Conservation (phyloP, 345 rosid species). For the Geranium rotundifolium region DNA sequence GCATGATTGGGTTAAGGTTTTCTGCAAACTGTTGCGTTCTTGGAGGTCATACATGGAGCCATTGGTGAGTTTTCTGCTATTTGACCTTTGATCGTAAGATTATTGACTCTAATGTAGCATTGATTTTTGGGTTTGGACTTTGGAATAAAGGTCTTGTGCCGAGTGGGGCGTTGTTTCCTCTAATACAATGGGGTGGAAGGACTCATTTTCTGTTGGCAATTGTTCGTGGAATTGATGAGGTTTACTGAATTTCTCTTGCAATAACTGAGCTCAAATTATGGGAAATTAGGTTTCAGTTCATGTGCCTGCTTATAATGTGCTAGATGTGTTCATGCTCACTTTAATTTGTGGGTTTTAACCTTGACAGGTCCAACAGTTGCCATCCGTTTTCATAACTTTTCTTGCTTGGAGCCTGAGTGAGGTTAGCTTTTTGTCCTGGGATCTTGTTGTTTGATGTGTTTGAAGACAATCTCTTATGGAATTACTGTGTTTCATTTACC, state of each 20-base stretch:
- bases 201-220: slow-evolving; percentile 50
- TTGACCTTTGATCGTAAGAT: not conserved
- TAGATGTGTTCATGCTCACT: not conserved
- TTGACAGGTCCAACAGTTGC: slow-evolving; percentile 46
- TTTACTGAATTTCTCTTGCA: slow-evolving; percentile 4
- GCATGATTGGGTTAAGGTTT: slow-evolving; percentile 26
- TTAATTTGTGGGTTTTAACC: slow-evolving; percentile 1
- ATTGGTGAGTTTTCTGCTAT: slow-evolving; percentile 27
- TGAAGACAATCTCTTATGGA: not conserved
- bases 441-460: not conserved
- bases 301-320: not conserved
- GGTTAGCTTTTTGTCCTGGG: slow-evolving; percentile 29
- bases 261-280: not conserved
- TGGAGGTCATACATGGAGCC: slow-evolving; percentile 84
- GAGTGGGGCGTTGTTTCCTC: slow-evolving; percentile 61
- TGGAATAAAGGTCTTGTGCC: slow-evolving; percentile 59
- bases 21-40: slow-evolving; percentile 41
- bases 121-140: slow-evolving; percentile 1
- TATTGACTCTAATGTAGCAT: not conserved
- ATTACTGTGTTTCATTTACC: not conserved
- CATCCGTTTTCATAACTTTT: slow-evolving; percentile 61
- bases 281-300: not conserved
- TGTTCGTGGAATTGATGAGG: slow-evolving; percentile 47
- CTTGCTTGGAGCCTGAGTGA: slow-evolving; percentile 64
- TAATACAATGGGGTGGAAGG: slow-evolving; percentile 85